phyloP scores from a whole-genome alignment of 371 early-diverging fungal species.

The Mucor saturninus region DNA sequence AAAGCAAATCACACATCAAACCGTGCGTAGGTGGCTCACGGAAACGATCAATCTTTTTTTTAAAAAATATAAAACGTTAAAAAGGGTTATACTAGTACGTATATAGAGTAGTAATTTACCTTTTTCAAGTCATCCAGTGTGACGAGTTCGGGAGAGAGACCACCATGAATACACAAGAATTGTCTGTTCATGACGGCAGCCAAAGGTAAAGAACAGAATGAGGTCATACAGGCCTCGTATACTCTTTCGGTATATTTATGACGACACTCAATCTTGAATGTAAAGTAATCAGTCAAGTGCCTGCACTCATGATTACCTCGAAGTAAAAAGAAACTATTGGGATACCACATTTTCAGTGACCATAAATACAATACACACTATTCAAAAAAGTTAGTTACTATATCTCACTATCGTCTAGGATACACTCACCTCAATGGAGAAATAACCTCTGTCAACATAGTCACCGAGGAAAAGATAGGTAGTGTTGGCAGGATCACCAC shows the following conservation, averaged over 20 bases:
- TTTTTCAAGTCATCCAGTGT: constrained; percentile 93
- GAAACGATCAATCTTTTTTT: constrained; percentile 90
- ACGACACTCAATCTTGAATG: constrained; percentile 95
- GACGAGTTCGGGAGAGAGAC: constrained; percentile 85
- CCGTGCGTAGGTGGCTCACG: constrained; percentile 95
- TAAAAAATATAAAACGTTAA: too few relatives aligned
- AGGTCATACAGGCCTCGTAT: constrained; percentile 96
- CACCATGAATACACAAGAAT: constrained; percentile 98
- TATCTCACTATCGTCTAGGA: not conserved
- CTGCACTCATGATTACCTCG: constrained; percentile 99
- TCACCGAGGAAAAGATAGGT: constrained; percentile 95
- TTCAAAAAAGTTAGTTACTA: not conserved
- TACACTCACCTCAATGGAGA: constrained; percentile 77
- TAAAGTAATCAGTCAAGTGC: constrained; percentile 98
- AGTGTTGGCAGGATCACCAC: constrained; percentile 91
- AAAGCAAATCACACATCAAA: constrained; percentile 95
- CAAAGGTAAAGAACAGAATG: constrained; percentile 97
- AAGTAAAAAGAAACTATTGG: constrained; percentile 88
- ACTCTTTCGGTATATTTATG: constrained; percentile 95
- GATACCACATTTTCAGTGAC: constrained; percentile 93
- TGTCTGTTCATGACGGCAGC: constrained; percentile 96
- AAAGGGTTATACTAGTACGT: too few relatives aligned
- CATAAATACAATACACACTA: constrained; percentile 93
- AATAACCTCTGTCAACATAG: constrained; percentile 98
- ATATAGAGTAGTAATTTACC: constrained; percentile 39